These are phyloP conservation scores for Mucor mucedo DNA, from an alignment of 371 early-diverging fungal genomes.

Conservation along the genomic window DNA sequence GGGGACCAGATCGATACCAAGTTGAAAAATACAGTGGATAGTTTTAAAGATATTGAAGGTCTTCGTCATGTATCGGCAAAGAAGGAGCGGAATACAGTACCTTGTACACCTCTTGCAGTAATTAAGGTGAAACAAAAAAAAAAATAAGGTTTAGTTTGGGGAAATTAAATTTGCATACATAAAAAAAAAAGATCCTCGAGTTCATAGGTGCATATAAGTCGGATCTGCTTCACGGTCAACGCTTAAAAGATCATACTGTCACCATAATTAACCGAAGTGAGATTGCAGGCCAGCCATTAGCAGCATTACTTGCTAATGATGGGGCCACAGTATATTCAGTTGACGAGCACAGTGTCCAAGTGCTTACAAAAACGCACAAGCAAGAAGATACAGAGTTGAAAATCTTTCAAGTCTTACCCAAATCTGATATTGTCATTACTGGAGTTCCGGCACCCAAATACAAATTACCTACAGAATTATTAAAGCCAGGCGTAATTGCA, in stretches of 20 bases:
- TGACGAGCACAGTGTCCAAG: slow-evolving; percentile 85
- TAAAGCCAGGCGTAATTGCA: slow-evolving; percentile 93
- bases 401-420: slow-evolving; percentile 81
- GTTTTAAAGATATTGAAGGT: slow-evolving; percentile 94
- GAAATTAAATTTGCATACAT: not conserved
- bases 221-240: slow-evolving; percentile 84
- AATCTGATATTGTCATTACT: slow-evolving; percentile 93
- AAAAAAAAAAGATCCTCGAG: slow-evolving; percentile 70
- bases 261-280: slow-evolving; percentile 94
- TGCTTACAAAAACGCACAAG: slow-evolving; percentile 58
- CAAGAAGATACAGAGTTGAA: slow-evolving; percentile 63
- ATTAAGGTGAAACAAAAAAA: slow-evolving; percentile 72
- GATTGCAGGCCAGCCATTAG: slow-evolving; percentile 95
- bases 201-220: slow-evolving; percentile 90
- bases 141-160: not conserved
- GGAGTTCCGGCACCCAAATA: slow-evolving; percentile 89
- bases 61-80: slow-evolving; percentile 88
- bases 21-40: slow-evolving; percentile 85
- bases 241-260: slow-evolving; percentile 87
- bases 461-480: slow-evolving; percentile 77
- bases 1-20: slow-evolving; percentile 88
- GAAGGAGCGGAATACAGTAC: slow-evolving; percentile 81
- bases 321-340: slow-evolving; percentile 95
- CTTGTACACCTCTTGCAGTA: slow-evolving; percentile 94
- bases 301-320: slow-evolving; percentile 95